Conservation (phyloP, 331 rosid genomes). For the Ulmus americana region DNA sequence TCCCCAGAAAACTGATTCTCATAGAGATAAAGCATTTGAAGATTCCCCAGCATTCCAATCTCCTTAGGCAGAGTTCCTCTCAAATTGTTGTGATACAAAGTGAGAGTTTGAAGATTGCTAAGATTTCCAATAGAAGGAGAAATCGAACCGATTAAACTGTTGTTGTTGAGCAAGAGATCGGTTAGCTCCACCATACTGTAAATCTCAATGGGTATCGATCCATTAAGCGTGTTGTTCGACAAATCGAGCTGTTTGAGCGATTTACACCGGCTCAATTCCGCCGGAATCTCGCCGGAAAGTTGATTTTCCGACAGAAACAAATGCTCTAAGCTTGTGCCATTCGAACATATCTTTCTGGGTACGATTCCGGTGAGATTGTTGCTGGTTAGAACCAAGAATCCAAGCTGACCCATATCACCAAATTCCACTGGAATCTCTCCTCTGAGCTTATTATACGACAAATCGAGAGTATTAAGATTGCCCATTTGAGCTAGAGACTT, state of each 20-base stretch:
- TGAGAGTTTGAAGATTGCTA: constrained; percentile 44
- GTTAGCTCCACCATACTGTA: constrained; percentile 46
- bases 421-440: constrained; percentile 65
- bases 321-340: constrained; percentile 59
- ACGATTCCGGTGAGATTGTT: constrained; percentile 56
- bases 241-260: constrained; percentile 68
- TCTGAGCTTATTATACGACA: constrained; percentile 57
- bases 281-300: constrained; percentile 61
- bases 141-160: constrained; percentile 64
- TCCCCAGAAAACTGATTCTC: constrained; percentile 62
- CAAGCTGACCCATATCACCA: constrained; percentile 50
- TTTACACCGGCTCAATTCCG: constrained; percentile 48
- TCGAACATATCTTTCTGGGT: constrained; percentile 60
- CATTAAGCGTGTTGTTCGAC: constrained; percentile 63
- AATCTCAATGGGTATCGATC: constrained; percentile 56
- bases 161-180: constrained; percentile 72
- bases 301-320: constrained; percentile 41
- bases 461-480: constrained; percentile 62
- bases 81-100: constrained; percentile 63
- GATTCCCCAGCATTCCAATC: constrained; percentile 71
- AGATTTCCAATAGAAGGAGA: constrained; percentile 64
- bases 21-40: constrained; percentile 66
- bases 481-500: constrained; percentile 45
- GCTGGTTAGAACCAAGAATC: constrained; percentile 54
- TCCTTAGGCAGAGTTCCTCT: constrained; percentile 64